Evolutionary conservation across 805 yeast genomes (phyloP).

Genomic region (Cyberlindnera bimundalis): DNA sequence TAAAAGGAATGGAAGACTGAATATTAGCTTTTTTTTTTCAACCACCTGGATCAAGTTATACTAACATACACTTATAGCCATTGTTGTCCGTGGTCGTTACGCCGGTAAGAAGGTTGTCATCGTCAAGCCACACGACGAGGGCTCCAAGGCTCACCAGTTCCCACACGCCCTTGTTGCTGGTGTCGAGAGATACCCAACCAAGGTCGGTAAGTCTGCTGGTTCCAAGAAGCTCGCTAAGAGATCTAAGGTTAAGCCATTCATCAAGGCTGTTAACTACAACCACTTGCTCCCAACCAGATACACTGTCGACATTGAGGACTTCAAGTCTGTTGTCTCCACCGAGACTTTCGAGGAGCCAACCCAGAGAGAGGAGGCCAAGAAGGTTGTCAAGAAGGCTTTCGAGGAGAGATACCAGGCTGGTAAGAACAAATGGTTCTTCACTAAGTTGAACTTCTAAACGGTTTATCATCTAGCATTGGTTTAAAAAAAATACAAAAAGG

Average conservation of each 20-base stretch:
- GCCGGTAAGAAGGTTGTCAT: conserved; percentile 99
- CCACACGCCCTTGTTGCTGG: conserved; percentile 99
- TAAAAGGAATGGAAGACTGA: conserved; percentile 1
- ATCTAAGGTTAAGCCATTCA: conserved; percentile 98
- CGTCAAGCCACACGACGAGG: conserved; percentile 97
- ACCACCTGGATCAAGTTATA: not conserved
- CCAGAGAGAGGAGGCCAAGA: conserved; percentile 98
- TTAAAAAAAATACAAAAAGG: conserved; percentile 3
- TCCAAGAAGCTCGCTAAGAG: conserved; percentile 96
- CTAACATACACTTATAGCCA: conserved; percentile 40
- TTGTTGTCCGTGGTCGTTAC: conserved; percentile 99
- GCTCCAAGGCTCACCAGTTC: conserved; percentile 97
- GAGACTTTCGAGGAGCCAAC: conserved; percentile 97
- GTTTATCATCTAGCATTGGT: conserved; percentile 12
- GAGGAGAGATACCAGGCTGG: conserved; percentile 99
- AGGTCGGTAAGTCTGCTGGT: conserved; percentile 92
- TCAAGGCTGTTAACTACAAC: conserved; percentile 99
- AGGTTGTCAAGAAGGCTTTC: conserved; percentile 97
- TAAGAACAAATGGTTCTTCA: conserved; percentile 99
- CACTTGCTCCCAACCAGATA: conserved; percentile 99
- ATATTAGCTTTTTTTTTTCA: too few species aligned
- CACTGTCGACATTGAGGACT: conserved; percentile 93
- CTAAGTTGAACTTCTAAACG: conserved; percentile 83
- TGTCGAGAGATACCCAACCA: conserved; percentile 96
- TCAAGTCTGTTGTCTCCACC: conserved; percentile 86